Evolutionary conservation across 2,329 filamentous ascomycete species (phyloP).

Genomic region (Calonectria leucothoes): DNA sequence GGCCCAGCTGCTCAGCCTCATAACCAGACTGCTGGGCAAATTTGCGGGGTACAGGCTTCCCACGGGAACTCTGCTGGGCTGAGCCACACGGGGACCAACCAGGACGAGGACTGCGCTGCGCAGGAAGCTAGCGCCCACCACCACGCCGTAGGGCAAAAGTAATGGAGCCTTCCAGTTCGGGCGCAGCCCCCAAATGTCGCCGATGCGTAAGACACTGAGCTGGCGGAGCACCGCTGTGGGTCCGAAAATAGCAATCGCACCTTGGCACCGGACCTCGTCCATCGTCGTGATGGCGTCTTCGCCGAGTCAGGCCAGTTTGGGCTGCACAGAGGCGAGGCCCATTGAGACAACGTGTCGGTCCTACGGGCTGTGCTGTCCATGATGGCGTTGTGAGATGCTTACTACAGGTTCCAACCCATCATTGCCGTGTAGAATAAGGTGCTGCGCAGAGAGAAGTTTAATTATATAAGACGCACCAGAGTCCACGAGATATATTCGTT

Average conservation of each 20-base stretch:
- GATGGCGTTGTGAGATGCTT: background rate
- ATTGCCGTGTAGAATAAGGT: background rate
- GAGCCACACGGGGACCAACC: background rate
- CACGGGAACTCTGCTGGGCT: background rate
- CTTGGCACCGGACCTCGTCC: background rate
- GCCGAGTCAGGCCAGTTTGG: background rate
- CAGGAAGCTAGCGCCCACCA: background rate
- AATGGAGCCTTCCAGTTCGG: background rate
- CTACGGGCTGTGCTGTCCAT: background rate
- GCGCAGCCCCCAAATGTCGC: constrained; percentile 1
- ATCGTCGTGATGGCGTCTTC: background rate
- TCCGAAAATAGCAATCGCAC: background rate
- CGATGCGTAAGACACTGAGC: background rate
- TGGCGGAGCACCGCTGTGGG: constrained; percentile 2
- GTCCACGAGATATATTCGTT: background rate
- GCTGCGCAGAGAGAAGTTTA: background rate
- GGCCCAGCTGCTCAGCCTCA: background rate
- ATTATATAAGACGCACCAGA: background rate
- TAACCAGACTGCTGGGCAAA: background rate
- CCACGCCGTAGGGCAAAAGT: background rate
- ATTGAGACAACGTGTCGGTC: background rate
- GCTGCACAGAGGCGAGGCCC: background rate
- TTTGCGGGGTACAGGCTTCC: background rate
- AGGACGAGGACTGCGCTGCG: background rate
- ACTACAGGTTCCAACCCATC: background rate